A percentile compares a stretch with the other conserved stretches of the same genome.
Evolutionary conservation across 2,329 filamentous ascomycete species (phyloP).

Genomic region (Davidsoniella australis): DNA sequence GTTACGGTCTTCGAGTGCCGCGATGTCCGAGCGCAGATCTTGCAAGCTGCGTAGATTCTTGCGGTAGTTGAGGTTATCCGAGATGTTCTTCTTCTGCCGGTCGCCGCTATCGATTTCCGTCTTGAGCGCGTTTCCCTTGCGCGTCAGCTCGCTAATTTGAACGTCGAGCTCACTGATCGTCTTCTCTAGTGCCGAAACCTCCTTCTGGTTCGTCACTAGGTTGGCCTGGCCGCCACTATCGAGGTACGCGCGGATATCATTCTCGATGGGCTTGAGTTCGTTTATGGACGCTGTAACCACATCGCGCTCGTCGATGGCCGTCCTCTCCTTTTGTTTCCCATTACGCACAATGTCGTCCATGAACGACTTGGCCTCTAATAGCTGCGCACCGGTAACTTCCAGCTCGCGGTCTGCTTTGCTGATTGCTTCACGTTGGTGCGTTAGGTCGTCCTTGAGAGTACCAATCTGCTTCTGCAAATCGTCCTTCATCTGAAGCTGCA

Average conservation of each 20-base stretch:
- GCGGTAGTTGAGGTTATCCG: constrained; percentile 76
- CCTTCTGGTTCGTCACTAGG: constrained; percentile 50
- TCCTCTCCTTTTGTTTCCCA: constrained; percentile 55
- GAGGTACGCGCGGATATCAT: constrained; percentile 65
- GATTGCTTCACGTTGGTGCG: constrained; percentile 52
- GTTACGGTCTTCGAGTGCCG: constrained; percentile 58
- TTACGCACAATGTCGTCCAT: constrained; percentile 61
- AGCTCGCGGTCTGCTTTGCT: constrained; percentile 55
- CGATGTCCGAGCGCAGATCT: constrained; percentile 50
- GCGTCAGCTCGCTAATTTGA: constrained; percentile 49
- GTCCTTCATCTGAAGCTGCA: constrained; percentile 68
- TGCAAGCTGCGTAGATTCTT: constrained; percentile 54
- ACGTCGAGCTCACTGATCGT: constrained; percentile 47
- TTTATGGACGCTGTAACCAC: constrained; percentile 57
- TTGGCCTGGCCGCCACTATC: constrained; percentile 57
- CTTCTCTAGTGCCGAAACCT: constrained; percentile 50
- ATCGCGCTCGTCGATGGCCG: constrained; percentile 52
- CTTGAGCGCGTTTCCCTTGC: constrained; percentile 59
- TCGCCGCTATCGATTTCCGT: constrained; percentile 64
- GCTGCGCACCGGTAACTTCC: constrained; percentile 54
- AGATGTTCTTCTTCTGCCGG: constrained; percentile 69
- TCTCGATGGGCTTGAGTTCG: constrained; percentile 57
- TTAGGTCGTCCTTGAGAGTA: constrained; percentile 50
- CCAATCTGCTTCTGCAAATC: constrained; percentile 55
- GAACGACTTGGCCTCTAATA: constrained; percentile 56